These are phyloP conservation scores for Pseudogymnoascus sp. DNA, from an alignment of 2,329 filamentous ascomycete genomes.

Conservation along the genomic window DNA sequence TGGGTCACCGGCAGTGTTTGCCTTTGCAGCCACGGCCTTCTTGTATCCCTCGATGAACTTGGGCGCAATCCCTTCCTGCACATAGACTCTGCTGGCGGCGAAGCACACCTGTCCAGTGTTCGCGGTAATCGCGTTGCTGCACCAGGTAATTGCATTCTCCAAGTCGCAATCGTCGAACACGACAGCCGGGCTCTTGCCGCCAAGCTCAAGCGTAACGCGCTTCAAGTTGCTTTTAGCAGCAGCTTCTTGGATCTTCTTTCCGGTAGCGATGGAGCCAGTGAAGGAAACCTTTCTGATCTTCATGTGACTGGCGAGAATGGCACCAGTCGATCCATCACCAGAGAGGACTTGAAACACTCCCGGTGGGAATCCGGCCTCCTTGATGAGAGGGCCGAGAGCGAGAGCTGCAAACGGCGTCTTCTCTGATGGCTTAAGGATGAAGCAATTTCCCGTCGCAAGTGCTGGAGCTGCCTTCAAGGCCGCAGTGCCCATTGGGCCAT, in stretches of 20 bases:
- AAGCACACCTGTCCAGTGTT: slow-evolving; percentile 71
- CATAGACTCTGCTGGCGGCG: slow-evolving; percentile 63
- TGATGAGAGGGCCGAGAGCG: slow-evolving; percentile 33
- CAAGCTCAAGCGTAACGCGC: slow-evolving; percentile 35
- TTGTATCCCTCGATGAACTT: slow-evolving; percentile 53
- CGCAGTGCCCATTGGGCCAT: slow-evolving; percentile 40
- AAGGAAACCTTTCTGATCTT: slow-evolving; percentile 29
- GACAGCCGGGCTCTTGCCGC: slow-evolving; percentile 36
- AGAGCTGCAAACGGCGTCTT: slow-evolving; percentile 49
- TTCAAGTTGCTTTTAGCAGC: slow-evolving; percentile 35
- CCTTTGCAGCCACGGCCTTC: slow-evolving; percentile 47
- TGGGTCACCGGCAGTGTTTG: slow-evolving; percentile 52
- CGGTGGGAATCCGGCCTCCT: slow-evolving; percentile 27
- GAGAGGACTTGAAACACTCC: slow-evolving; percentile 34
- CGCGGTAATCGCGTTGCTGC: slow-evolving; percentile 46
- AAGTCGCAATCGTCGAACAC: slow-evolving; percentile 37
- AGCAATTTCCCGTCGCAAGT: slow-evolving; percentile 49
- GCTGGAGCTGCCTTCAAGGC: slow-evolving; percentile 51
- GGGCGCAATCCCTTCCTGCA: slow-evolving; percentile 51
- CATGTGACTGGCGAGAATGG: slow-evolving; percentile 24
- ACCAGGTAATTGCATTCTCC: slow-evolving; percentile 36
- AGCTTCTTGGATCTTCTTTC: slow-evolving; percentile 33
- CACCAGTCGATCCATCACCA: slow-evolving; percentile 34
- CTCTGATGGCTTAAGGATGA: slow-evolving; percentile 56
- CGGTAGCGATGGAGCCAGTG: slow-evolving; percentile 32